Base-by-base conservation (phyloP, 768 basidiomycete species). In the Wakefieldia striispora region DNA sequence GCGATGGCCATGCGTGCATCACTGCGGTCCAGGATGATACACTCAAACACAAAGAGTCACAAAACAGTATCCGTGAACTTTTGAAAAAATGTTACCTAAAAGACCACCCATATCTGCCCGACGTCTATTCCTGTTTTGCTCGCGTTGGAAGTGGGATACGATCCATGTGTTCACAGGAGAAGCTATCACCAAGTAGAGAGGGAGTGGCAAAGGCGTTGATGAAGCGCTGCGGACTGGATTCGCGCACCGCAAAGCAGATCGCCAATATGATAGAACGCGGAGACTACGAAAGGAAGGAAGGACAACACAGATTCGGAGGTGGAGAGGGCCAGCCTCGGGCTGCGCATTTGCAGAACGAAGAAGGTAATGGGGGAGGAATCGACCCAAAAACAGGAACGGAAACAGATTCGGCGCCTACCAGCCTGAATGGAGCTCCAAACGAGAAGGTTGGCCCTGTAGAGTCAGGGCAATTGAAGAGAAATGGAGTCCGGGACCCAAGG, bases 1-100 rank as follows among this genome's bases (percentile, higher is more conserved):
- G 45, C 47, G 34, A 40, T 19, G 60, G n/a, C 1, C 62, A 65
- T 21, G 66, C 56, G 4, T 68, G 66, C 41, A 43, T 61, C 9
- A 56, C 58, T 1, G 44, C 54, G 0, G 43, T 54, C n/a, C 16
- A 33, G n/a, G 45, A 50, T 7, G 4, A 7, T 3, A 4, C 3
- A 24, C 7, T 24, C 40, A 51, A 58, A 23, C 58, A 57, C 13
- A 3, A 13, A 4, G 47, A 62, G 41, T 63, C 61, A 17, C 38
- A 50, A 20, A 14, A 11, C 20, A 56, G 11, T 27, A 49, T 62
- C 12, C 45, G 47, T 21, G 31, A 49, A 1, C 45, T 63, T 4
- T 14, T 63, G 7, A 43, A 34, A 23, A 17, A 9, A 0, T 43
- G 23, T 23, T 41, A 31, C 3, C 42, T 37, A 35, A 20, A 35